A percentile compares a stretch with the other conserved stretches of the same genome.
Conservation (phyloP, 352 stramenopile species). For the Pythium myriotylum region DNA sequence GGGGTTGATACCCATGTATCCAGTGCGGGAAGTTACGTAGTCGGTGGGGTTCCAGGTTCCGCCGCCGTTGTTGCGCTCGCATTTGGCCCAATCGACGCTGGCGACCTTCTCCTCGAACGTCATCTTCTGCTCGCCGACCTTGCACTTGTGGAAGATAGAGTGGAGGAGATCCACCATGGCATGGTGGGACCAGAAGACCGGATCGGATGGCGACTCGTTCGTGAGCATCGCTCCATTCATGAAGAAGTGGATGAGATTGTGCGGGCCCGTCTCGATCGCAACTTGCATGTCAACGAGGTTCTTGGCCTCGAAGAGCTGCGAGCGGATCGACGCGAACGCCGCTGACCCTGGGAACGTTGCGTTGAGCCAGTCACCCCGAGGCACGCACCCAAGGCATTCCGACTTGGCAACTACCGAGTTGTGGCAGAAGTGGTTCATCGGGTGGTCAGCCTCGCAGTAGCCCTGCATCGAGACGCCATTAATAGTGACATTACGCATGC, state of each 20-base stretch:
- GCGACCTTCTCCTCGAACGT: conserved; percentile 52
- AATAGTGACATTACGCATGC: conserved; percentile 28
- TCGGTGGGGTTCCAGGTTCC: conserved; percentile 46
- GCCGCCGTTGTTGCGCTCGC: conserved; percentile 37
- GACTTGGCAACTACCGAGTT: conserved; percentile 30
- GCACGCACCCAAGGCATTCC: conserved; percentile 37
- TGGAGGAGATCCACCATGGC: conserved; percentile 66
- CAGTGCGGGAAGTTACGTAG: conserved; percentile 48
- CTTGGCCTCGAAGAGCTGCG: conserved; percentile 46
- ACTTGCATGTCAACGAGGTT: conserved; percentile 63
- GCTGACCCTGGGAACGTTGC: conserved; percentile 32
- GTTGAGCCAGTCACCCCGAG: conserved; percentile 44
- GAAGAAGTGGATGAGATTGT: conserved; percentile 59
- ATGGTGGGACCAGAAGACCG: conserved; percentile 79
- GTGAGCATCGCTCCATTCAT: conserved; percentile 47
- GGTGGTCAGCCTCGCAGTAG: conserved; percentile 38
- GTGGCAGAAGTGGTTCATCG: conserved; percentile 67
- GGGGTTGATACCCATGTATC: conserved; percentile 35
- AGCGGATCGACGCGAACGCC: conserved; percentile 46
- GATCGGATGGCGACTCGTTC: conserved; percentile 53
- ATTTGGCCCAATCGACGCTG: conserved; percentile 52
- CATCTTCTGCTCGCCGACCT: conserved; percentile 42
- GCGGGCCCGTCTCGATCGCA: conserved; percentile 60
- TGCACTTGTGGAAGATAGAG: conserved; percentile 74
- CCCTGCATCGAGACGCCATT: conserved; percentile 43